These are phyloP conservation scores for Dactylellina sp. DNA, from an alignment of 2,329 filamentous ascomycete genomes.

Conservation along the genomic window DNA sequence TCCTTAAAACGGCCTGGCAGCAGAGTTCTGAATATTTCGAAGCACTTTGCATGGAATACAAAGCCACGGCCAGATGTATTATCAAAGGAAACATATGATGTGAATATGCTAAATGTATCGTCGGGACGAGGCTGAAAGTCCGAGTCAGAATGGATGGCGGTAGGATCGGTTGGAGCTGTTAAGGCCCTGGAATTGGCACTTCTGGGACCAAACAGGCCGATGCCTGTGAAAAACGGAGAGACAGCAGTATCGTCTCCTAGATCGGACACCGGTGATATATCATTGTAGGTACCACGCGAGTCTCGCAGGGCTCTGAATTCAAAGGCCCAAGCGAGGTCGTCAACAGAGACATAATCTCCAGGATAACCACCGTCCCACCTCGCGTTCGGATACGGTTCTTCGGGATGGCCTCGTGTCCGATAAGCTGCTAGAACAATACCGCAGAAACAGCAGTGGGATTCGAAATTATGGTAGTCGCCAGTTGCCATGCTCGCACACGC, in stretches of 20 bases:
- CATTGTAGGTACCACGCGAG: conserved; percentile 48
- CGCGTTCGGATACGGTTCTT: conserved; percentile 49
- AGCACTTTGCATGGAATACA: conserved; percentile 54
- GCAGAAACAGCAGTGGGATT: conserved; percentile 55
- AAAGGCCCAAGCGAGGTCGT: conserved; percentile 54
- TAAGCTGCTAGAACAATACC: conserved; percentile 53
- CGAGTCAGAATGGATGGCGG: conserved; percentile 37
- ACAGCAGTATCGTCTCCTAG: conserved; percentile 34
- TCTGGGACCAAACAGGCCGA: conserved; percentile 46
- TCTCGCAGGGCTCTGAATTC: conserved; percentile 54
- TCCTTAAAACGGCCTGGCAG: conserved; percentile 51
- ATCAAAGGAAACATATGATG: conserved; percentile 54
- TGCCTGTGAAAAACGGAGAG: conserved; percentile 53
- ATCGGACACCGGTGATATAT: conserved; percentile 38
- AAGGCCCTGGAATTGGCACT: conserved; percentile 47
- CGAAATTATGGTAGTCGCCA: conserved; percentile 54
- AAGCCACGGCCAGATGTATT: conserved; percentile 50
- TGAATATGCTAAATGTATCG: conserved; percentile 53
- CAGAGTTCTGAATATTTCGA: conserved; percentile 51
- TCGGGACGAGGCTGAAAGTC: conserved; percentile 43
- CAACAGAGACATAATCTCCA: conserved; percentile 49
- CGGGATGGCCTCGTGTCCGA: conserved; percentile 44
- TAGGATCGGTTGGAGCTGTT: conserved; percentile 47
- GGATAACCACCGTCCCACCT: conserved; percentile 56
- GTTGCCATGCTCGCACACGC: conserved; percentile 39